Base-by-base conservation (phyloP, 2,329 filamentous ascomycete genomes). In the Calonectria pauciramosa region DNA sequence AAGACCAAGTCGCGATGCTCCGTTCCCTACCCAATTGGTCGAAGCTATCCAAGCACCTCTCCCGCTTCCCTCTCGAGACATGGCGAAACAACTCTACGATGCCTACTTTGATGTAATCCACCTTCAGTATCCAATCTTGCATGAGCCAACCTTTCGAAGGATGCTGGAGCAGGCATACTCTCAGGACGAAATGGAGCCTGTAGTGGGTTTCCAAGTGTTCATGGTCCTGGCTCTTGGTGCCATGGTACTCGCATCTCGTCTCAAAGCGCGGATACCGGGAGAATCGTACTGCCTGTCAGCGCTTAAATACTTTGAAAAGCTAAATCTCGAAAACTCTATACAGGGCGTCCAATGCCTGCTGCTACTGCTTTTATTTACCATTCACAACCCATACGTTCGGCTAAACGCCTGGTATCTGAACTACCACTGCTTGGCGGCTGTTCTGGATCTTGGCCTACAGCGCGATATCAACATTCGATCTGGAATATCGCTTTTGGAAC, bases 331-430 rank as follows among this genome's bases (percentile, higher is more conserved):
- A 60, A 88, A 86, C 44, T 90, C 89, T 0, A 73, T 90, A 0
- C 82, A 86, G 9, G 89, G 89, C 0, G 79, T 90, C 0, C 89
- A 91, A 52, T 89, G 88, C 66, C 79, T 90, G 70, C 75, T 89
- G 0, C 71, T 89, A 0, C 79, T 89, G 2, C 80, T 88, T 34
- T 84, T 90, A 0, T 90, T 90, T 67, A 88, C 89, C 0, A 83
- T 91, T 16, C 87, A 90, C 44, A 90, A 86, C 73, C 87, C 89
- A 0, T 87, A 85, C 1, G 86, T 88, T 65, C 82, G 85, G 0
- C 77, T 90, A 5, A 90, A 89, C 70, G 82, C 89, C 0, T 91
- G 89, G 90, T 89, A 89, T 68, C 81, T 91, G 2, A 90, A 90
- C 68, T 91, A 91, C 68, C 89, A 90, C 73, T 90, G 89, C 49